Evolutionary conservation across 2,329 filamentous ascomycete species (phyloP).

Genomic region (Fusarium secorum): DNA sequence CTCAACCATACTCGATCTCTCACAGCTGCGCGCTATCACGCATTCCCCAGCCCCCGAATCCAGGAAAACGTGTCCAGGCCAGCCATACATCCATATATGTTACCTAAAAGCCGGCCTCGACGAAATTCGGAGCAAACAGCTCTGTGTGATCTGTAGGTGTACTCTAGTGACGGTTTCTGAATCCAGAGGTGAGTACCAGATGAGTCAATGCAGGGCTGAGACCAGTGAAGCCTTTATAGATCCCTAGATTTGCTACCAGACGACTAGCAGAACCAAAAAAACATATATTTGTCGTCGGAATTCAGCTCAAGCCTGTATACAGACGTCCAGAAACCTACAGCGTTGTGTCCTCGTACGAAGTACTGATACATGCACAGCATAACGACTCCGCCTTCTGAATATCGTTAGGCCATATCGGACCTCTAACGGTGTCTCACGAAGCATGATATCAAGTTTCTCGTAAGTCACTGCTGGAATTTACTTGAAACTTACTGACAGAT

Average conservation of each 20-base stretch:
- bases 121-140: no score
- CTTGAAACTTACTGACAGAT: not conserved
- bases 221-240: not conserved
- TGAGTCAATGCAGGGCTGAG: fast-evolving
- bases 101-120: no score
- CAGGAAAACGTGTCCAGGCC: fast-evolving
- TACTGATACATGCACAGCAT: not conserved
- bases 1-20: not conserved
- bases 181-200: not conserved
- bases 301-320: not conserved
- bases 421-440: not conserved
- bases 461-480: fast-evolving
- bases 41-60: no score
- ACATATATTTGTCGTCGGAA: not conserved
- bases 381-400: not conserved
- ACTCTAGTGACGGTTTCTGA: fast-evolving
- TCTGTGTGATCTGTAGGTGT: not conserved
- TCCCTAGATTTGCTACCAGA: not conserved
- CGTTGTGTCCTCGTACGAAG: not conserved
- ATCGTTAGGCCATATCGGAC: not conserved
- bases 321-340: not conserved
- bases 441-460: fast-evolving
- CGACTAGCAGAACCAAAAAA: not conserved
- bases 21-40: fast-evolving
- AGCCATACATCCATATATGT: fast-evolving